These are phyloP conservation scores for Cercophora samala DNA, from an alignment of 495 filamentous ascomycete genomes.

Conservation along the genomic window DNA sequence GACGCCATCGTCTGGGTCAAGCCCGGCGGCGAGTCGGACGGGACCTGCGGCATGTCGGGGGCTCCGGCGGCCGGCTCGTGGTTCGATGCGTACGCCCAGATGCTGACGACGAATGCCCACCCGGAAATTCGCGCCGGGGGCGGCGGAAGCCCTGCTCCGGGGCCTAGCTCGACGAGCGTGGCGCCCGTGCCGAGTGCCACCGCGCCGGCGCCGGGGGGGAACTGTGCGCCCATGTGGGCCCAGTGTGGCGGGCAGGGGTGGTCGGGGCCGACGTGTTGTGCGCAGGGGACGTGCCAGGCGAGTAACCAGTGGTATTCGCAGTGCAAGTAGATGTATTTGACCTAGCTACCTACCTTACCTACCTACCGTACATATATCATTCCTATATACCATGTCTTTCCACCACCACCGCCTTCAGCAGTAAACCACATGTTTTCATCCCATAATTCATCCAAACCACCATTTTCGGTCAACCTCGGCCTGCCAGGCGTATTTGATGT, in stretches of 20 bases:
- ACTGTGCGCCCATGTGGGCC: conserved; percentile 6
- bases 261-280: conserved; percentile 3
- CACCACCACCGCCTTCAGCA: no score
- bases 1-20: conserved; percentile 77
- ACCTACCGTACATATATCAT: no score
- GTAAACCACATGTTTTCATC: no score
- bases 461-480: no score
- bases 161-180: not conserved
- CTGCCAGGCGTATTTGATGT: no score
- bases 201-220: not conserved
- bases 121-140: conserved; percentile 3
- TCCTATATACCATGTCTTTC: no score
- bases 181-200: not conserved
- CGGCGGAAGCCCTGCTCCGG: not conserved
- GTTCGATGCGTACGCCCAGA: conserved; percentile 69
- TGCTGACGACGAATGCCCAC: conserved; percentile 55
- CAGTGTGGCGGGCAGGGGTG: conserved; percentile 9
- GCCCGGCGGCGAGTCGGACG: conserved; percentile 73
- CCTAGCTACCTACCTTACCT: no score
- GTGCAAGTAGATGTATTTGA: not conserved
- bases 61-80: conserved; percentile 66
- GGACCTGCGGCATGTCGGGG: conserved; percentile 58
- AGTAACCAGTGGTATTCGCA: conserved; percentile 9
- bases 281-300: conserved; percentile 1
- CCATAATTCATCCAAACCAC: no score